Conservation (phyloP, 768 basidiomycete species). For the Kwoniella botswanensis region DNA sequence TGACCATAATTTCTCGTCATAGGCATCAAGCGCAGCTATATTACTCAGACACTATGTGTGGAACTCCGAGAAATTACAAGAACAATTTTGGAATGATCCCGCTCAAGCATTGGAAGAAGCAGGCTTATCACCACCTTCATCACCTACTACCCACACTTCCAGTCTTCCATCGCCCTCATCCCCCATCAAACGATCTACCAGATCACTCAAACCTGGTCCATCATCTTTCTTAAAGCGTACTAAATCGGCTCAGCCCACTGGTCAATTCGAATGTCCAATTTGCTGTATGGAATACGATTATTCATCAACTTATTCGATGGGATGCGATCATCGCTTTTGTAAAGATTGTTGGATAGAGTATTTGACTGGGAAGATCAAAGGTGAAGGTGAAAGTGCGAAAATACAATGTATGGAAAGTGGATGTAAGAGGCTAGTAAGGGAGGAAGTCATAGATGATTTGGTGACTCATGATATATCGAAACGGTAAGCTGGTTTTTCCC, state of each 20-base stretch:
- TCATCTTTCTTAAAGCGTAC: slow-evolving; percentile 39
- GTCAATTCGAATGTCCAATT: slow-evolving; percentile 84
- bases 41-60: slow-evolving; percentile 83
- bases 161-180: slow-evolving; percentile 60
- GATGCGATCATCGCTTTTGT: slow-evolving; percentile 86
- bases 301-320: slow-evolving; percentile 78
- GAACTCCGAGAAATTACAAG: slow-evolving; percentile 96
- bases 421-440: slow-evolving; percentile 59
- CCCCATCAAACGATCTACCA: slow-evolving; percentile 43
- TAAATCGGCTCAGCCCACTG: slow-evolving; percentile 45
- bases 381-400: slow-evolving; percentile 61
- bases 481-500: slow-evolving; percentile 57
- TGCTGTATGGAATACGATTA: slow-evolving; percentile 67
- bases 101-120: slow-evolving; percentile 72
- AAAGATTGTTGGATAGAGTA: slow-evolving; percentile 83
- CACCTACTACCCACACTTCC: slow-evolving; percentile 54
- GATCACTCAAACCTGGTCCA: slow-evolving; percentile 38
- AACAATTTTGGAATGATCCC: slow-evolving; percentile 95
- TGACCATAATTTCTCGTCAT: neutral
- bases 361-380: slow-evolving; percentile 75
- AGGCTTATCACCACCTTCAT: slow-evolving; percentile 66
- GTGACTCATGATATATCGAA: slow-evolving; percentile 62
- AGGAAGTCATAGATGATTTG: slow-evolving; percentile 62
- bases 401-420: slow-evolving; percentile 61
- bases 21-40: slow-evolving; percentile 71